Percentiles rank a stretch among this genome's conserved stretches.
Conservation (phyloP, 176 grass and related monocot species). For the Triticum dicoccoides region DNA sequence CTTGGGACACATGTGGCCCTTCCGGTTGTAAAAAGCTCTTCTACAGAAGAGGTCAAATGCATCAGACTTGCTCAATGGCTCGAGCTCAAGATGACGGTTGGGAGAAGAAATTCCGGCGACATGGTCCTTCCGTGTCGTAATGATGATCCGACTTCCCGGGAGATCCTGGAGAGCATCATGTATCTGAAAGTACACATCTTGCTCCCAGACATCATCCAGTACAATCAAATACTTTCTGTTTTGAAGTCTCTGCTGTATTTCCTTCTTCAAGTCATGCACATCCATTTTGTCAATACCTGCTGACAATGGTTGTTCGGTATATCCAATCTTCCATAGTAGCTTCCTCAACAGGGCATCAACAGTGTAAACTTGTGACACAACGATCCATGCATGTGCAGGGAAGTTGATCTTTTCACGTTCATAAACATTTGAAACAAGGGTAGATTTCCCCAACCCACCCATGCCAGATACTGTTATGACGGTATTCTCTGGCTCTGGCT, state of each 20-base stretch:
- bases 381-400: slow-evolving; percentile 27
- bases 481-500: slow-evolving; percentile 2
- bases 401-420: slow-evolving; percentile 45
- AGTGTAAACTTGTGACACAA: slow-evolving; percentile 35
- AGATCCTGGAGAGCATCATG: slow-evolving; percentile 34
- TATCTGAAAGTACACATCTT: slow-evolving; percentile 45
- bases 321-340: slow-evolving; percentile 24
- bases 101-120: slow-evolving; percentile 36
- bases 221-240: slow-evolving; percentile 59
- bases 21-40: slow-evolving; percentile 36
- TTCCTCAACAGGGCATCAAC: slow-evolving; percentile 19
- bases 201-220: slow-evolving; percentile 72
- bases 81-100: background rate
- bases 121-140: slow-evolving; percentile 55
- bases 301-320: background rate
- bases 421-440: slow-evolving; percentile 46
- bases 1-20: slow-evolving; percentile 25
- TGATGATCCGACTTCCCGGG: slow-evolving; percentile 35
- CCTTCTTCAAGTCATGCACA: slow-evolving; percentile 34
- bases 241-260: slow-evolving; percentile 21
- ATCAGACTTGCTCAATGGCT: background rate
- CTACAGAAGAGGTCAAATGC: slow-evolving; percentile 40
- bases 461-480: slow-evolving; percentile 45
- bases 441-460: slow-evolving; percentile 42
- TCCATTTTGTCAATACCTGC: slow-evolving; percentile 23